A percentile compares a stretch with the other conserved stretches of the same genome.
phyloP scores from a whole-genome alignment of 768 basidiomycete species.

The Flagelloscypha sp. region DNA sequence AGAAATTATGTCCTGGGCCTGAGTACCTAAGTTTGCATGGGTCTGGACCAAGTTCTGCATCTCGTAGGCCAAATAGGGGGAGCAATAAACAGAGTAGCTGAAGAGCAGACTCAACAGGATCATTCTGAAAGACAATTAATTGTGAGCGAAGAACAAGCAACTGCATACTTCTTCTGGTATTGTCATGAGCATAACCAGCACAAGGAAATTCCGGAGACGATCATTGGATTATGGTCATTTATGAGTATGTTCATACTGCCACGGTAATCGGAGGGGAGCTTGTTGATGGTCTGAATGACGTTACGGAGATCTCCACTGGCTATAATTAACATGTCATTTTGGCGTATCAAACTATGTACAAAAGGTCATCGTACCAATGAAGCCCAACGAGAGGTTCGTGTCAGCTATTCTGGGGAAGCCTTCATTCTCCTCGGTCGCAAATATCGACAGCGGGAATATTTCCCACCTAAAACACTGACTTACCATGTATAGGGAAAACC shows the following conservation, averaged over 20 bases:
- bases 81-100: slow-evolving; percentile 42
- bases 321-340: slow-evolving; percentile 10
- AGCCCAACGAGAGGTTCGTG: slow-evolving; percentile 16
- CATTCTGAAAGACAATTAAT: slow-evolving; percentile 1
- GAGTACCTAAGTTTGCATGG: no score
- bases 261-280: slow-evolving; percentile 30
- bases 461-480: slow-evolving; percentile 14
- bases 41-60: no score
- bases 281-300: slow-evolving; percentile 33
- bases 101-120: slow-evolving; percentile 35
- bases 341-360: not conserved
- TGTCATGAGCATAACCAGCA: slow-evolving; percentile 33
- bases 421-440: slow-evolving; percentile 19
- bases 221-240: slow-evolving; percentile 27
- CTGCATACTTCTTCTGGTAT: slow-evolving; percentile 8
- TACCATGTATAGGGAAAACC: not conserved
- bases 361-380: slow-evolving; percentile 7
- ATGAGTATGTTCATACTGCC: slow-evolving; percentile 31
- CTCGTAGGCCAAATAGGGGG: no score
- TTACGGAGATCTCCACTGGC: slow-evolving; percentile 45
- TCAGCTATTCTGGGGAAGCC: slow-evolving; percentile 1
- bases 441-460: slow-evolving; percentile 27
- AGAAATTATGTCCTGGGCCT: no score
- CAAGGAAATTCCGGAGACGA: slow-evolving; percentile 31
- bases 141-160: not conserved